A percentile compares a stretch with the other conserved stretches of the same genome.
phyloP scores from a whole-genome alignment of 2,329 filamentous ascomycete genomes.

The Aureobasidium subglaciale region DNA sequence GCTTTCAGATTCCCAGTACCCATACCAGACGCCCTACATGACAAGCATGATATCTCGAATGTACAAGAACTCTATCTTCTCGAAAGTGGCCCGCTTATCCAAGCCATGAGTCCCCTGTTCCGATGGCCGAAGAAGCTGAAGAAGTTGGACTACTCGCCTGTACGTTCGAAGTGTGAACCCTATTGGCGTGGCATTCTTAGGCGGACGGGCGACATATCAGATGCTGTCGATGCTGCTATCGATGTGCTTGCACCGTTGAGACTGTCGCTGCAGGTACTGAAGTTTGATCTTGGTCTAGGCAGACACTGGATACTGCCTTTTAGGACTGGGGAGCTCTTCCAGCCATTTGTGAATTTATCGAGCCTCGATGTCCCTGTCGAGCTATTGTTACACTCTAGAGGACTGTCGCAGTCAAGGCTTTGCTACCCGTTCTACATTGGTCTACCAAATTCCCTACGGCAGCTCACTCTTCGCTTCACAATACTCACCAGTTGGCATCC shows the following conservation, averaged over 20 bases:
- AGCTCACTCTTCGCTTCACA: background rate
- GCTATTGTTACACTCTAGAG: background rate
- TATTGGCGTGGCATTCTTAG: slow-evolving; percentile 1
- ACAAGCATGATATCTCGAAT: background rate
- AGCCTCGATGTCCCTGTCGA: background rate
- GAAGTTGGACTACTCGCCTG: background rate
- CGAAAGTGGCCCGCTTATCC: background rate
- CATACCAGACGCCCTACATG: background rate
- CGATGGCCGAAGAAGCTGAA: background rate
- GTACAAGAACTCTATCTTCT: background rate
- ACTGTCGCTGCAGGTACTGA: background rate
- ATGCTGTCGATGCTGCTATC: background rate
- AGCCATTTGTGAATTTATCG: background rate
- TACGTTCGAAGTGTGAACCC: background rate
- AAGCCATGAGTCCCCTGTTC: background rate
- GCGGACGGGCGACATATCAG: background rate
- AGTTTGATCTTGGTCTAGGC: background rate
- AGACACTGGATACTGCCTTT: background rate
- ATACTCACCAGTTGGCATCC: background rate
- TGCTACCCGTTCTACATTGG: background rate
- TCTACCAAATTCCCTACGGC: background rate
- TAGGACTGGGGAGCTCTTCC: background rate
- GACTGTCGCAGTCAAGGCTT: background rate
- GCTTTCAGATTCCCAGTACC: background rate
- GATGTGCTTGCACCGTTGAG: background rate